Base-by-base conservation (phyloP, 148 eudicot species). In the Amaranthus cruentus region DNA sequence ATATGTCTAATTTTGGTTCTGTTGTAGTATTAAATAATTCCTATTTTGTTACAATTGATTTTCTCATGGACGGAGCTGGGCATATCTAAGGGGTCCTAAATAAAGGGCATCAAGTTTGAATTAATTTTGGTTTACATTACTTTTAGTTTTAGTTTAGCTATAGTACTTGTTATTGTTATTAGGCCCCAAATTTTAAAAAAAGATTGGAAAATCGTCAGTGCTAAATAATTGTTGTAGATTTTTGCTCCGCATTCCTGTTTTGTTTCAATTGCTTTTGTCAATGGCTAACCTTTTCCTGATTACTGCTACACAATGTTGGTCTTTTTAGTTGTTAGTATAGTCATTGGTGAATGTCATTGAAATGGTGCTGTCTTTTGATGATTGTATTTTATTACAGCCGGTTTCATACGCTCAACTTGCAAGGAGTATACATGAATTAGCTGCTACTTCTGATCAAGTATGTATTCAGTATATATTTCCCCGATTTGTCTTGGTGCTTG, bases 341-440 rank as follows among this genome's bases (percentile, higher is more conserved):
- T 54, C 42, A 4, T 60, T 57, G 63, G 28, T 67, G 57, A 78
- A 13, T 72, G 56, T 52, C 63, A 51, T 6, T 18, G 38, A 57
- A 50, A 56, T 53, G 55, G 11, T 7, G 3, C 6, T 18, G 52
- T 54, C 18, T 65, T 67, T 42, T 62, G 42, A 18, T 60, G 18
- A 52, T 46, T 79, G 43, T 63, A 7, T 79, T 83, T 78, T 28
- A 28, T 28, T 59, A 73, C 92, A 95, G 93, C 90, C 99, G 0
- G 97, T 95, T 55, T 95, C 99, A 71, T 95, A 95, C 83, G 99
- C 96, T 47, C 96, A 90, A 81, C 93, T 95, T 83, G 97, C 99
- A 47, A 86, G 99, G 93, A 88, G 96, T 83, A 90, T 95, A 78
- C 99, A 95, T 59, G 99, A 95, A 81, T 79, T 91, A 76, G 89